Evolutionary conservation across 768 basidiomycete genomes (phyloP).

Genomic region (Ramaria sp.): DNA sequence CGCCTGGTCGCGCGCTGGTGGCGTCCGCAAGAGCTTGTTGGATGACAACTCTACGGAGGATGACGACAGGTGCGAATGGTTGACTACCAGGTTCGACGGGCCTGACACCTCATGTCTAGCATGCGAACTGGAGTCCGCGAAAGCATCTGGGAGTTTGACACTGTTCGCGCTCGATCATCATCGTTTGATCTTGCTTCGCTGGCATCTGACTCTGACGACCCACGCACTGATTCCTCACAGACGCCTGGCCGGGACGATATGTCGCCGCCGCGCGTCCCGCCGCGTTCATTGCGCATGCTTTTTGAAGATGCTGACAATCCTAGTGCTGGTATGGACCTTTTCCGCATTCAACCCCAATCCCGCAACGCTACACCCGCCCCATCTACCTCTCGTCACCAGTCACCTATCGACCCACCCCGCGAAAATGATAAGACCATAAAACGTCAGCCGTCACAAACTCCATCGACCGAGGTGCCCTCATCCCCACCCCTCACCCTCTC

Average conservation of each 20-base stretch:
- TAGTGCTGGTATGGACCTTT: background rate
- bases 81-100: background rate
- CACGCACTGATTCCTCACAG: conserved; percentile 10
- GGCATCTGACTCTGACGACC: conserved; percentile 3
- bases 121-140: conserved; percentile 12
- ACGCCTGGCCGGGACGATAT: conserved; percentile 10
- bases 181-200: background rate
- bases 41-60: conserved; percentile 58
- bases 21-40: conserved; percentile 67
- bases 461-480: conserved; percentile 9
- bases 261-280: conserved; percentile 34
- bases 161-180: conserved; percentile 38
- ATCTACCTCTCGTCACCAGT: too few relatives aligned
- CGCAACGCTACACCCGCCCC: background rate
- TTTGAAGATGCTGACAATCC: conserved; percentile 40
- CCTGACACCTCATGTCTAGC: background rate
- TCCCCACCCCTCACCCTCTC: conserved; percentile 5
- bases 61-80: conserved; percentile 15
- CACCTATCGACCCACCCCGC: conserved; percentile 8
- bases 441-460: conserved; percentile 10
- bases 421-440: conserved; percentile 15
- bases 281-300: conserved; percentile 66
- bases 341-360: conserved; percentile 7
- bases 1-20: conserved; percentile 54
- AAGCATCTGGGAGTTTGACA: conserved; percentile 71